Evolutionary conservation across 1,139 yeast genomes (phyloP), one percentile per base, ranked within the genome.

Genomic region (Suhomyces terraborum): DNA sequence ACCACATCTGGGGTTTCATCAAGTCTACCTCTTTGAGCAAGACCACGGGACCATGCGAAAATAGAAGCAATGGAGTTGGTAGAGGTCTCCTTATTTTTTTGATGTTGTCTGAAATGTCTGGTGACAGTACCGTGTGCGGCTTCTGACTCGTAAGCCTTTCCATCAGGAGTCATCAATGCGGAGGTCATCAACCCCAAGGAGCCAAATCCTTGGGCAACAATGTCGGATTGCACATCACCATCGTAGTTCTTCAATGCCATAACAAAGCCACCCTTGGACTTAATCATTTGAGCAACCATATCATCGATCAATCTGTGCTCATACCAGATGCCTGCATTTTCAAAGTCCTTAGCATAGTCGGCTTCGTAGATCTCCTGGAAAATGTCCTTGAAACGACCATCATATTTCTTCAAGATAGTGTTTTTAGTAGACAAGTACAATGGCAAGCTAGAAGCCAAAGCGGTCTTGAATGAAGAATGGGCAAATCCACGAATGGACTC

Each of bases 111-210:
- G 74, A 75, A 91, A 65, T 91, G 98, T 70, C 98, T 86, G 45
- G 97, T 91, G 52, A 91, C 97, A 31, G 98, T 91, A 46, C 97
- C 98, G 64, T 91, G 97, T 20, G 98, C 97, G 47, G 97, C 97
- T 69, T 91, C 98, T 45, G 94, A 77, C 74, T 91, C 97, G 64
- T 88, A 89, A 22, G 96, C 85, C 71, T 86, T 87, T 39, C 98
- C 98, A 67, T 91, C 96, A 37, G 97, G 96, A 25, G 97, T 84
- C 66, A 88, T 80, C 53, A 91, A 79, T 38, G 88, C 95, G 9
- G 97, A 91, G 26, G 97, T 89, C 98, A 91, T 91, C 58, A 91
- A 78, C 40, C 98, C 98, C 52, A 91, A 77, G 20, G 97, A 89
- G 31, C 98, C 98, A 59, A 89, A 91, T 28, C 98, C 98, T 71